A percentile compares a stretch with the other conserved stretches of the same genome.
These are phyloP conservation scores for Dendrocalamus latiflorus DNA, from an alignment of 202 grass and related monocot species.

Conservation along the genomic window DNA sequence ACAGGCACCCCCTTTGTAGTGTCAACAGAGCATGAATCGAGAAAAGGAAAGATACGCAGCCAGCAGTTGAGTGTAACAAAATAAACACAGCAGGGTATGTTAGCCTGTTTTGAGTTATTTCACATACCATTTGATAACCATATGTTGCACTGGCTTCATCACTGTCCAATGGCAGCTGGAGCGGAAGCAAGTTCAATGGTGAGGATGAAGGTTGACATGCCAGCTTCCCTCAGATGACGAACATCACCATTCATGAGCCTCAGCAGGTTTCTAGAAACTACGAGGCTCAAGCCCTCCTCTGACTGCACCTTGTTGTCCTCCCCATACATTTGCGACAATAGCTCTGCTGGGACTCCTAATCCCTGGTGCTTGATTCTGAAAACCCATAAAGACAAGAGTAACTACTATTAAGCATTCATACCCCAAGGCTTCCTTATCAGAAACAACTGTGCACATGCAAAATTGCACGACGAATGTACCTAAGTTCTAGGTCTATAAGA, in stretches of 20 bases:
- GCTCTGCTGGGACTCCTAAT: constrained; percentile 49
- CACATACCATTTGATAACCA: constrained; percentile 18
- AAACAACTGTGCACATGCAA: not conserved
- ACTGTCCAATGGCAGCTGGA: not conserved
- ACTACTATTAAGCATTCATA: not conserved
- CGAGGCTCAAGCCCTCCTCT: constrained; percentile 62
- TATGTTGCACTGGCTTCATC: not conserved
- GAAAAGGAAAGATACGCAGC: not conserved
- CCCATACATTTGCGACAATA: constrained; percentile 75
- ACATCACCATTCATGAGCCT: constrained; percentile 94
- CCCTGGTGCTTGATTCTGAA: constrained; percentile 76
- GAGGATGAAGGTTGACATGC: constrained; percentile 71
- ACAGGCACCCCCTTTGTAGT: not conserved
- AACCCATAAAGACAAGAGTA: not conserved
- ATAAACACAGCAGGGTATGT: not conserved
- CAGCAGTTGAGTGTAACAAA: not conserved
- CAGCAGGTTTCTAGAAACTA: constrained; percentile 78
- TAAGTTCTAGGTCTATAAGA: constrained; percentile 73
- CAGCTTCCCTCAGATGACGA: constrained; percentile 59
- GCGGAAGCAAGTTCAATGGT: constrained; percentile 70
- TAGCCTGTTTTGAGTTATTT: not conserved
- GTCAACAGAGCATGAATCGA: not conserved
- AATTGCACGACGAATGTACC: constrained; percentile 29
- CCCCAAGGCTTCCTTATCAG: not conserved
- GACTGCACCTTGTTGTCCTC: constrained; percentile 47